Base-by-base conservation (phyloP, 208 protist genomes). In the Eutreptiella sp. region DNA sequence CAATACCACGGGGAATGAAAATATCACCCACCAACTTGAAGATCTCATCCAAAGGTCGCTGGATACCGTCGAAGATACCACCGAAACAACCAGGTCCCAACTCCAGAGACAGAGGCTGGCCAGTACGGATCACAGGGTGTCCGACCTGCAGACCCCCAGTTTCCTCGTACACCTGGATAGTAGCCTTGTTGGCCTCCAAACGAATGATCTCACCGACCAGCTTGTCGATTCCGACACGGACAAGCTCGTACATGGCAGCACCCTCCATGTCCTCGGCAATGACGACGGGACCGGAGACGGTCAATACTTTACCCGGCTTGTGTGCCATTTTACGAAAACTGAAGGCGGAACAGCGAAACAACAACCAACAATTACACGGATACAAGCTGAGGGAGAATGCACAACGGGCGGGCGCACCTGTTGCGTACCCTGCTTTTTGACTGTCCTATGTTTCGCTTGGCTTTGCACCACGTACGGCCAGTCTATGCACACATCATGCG, bases 151-250 rank as follows among this genome's bases (percentile, higher is more conserved):
- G 83, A 68, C 97, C 97, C 27, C 93, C 88, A 24, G 97, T 99
- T 73, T 99, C 96, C 77, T 99, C 98, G 83, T 99, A 99, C 19
- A 98, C 94, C 80, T 99, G 97, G 73, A 99, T 99, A 11, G 96
- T 99, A 2, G 97, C 97, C 5, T 85, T 98, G 75, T 99, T 95
- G 38, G 79, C 85, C 74, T 99, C 94, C 23, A 99, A 85, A 73
- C 95, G 87, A 90, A 99, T 99, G 69, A 99, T 99, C 83, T 99
- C 98, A 41, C 97, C 98, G 4, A 99, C 94, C 1, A 99, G 80
- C 32, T 94, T 70, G 58, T 90, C 75, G 46, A 87, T 79, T 53
- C 98, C 98, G 19, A 99, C 97, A 78, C 97, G 92, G n/a, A 98
- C 97, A 21, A 99, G 80, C 81, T 99, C 97, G 86, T 99, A 99